Percentiles rank a stretch among this genome's conserved stretches.
Evolutionary conservation across 257 asterid species (phyloP).

Genomic region (Solanum appendiculatum): DNA sequence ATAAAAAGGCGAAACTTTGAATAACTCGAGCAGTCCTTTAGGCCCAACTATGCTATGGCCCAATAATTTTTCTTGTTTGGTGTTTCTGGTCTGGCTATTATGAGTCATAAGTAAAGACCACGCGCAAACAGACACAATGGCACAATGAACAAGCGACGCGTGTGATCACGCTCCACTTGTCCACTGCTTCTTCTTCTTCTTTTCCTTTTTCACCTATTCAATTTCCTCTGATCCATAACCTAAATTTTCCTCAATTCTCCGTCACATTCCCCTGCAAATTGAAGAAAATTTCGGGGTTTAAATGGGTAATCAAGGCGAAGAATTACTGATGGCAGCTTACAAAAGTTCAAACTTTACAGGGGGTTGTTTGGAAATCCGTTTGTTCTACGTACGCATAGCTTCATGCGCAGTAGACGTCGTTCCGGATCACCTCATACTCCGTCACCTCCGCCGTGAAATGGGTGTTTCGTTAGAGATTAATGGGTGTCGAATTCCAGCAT

Average conservation of each 20-base stretch:
- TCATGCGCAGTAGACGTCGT: constrained; percentile 38
- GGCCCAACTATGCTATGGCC: neutral
- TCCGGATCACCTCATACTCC: constrained; percentile 39
- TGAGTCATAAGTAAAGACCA: neutral
- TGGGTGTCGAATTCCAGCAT: constrained; percentile 43
- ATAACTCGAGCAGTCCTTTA: neutral
- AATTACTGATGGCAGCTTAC: constrained; percentile 34
- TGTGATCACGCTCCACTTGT: neutral
- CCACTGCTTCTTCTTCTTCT: neutral
- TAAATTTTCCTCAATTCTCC: neutral
- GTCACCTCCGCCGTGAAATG: constrained; percentile 50
- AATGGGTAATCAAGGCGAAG: constrained; percentile 40
- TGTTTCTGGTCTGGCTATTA: neutral
- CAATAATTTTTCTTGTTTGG: neutral
- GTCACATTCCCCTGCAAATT: neutral
- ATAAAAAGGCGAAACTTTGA: neutral
- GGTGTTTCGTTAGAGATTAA: constrained; percentile 51
- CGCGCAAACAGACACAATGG: neutral
- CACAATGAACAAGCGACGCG: neutral
- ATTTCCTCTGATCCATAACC: neutral
- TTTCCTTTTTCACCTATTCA: neutral
- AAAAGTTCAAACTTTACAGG: constrained; percentile 34
- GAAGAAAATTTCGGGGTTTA: constrained; percentile 1
- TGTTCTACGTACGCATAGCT: constrained; percentile 52
- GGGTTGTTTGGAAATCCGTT: constrained; percentile 53